Base-by-base conservation (phyloP, 352 stramenopile genomes). In the Globisporangium cystogenes region DNA sequence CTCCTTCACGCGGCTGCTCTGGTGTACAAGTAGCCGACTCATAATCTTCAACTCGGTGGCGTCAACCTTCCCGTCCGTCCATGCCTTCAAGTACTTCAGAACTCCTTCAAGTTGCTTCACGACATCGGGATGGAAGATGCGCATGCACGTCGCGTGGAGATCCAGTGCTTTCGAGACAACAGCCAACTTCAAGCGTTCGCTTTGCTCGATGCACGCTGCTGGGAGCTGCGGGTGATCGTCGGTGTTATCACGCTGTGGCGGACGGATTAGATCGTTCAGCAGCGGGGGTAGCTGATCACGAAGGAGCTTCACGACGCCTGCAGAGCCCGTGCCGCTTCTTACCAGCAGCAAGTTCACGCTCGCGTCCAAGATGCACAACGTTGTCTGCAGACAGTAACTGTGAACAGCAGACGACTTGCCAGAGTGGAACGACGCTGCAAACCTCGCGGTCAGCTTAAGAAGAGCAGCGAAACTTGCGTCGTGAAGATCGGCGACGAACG, bases 71-170 rank as follows among this genome's bases (percentile, higher is more conserved):
- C 53, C 57, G 15, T 69, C 56, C 42, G 72, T 48, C 70, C 70
- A 81, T 16, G 58, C n/a, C 20, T 64, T 46, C 45, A 83, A 58
- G 57, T 76, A 72, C 36, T 64, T 68, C 1, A 83, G 58, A 48
- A 74, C 59, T 42, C 72, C 60, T 1, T 57, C 55, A 33, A 83
- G 63, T 11, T 83, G 72, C 20, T 83, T 66, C 24, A 47, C 63
- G 21, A 81, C 63, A n/a, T 81, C 58, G 8, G 70, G 64, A 31
- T 83, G 63, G 27, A 76, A 76, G 47, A 81, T 67, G 31, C 60
- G 66, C 53, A 70, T 81, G 10, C 70, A 81, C 16, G 70, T 76
- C 7, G 68, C 75, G 49, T 83, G 76, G 31, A 83, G 41, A 64
- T 83, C 70, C 41, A 83, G 39, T 6, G 70, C 65, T 35, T 62